Evolutionary conservation across 2,329 filamentous ascomycete genomes (phyloP), one percentile per base, ranked within the genome.

Genomic region (Anthostomella pinea): DNA sequence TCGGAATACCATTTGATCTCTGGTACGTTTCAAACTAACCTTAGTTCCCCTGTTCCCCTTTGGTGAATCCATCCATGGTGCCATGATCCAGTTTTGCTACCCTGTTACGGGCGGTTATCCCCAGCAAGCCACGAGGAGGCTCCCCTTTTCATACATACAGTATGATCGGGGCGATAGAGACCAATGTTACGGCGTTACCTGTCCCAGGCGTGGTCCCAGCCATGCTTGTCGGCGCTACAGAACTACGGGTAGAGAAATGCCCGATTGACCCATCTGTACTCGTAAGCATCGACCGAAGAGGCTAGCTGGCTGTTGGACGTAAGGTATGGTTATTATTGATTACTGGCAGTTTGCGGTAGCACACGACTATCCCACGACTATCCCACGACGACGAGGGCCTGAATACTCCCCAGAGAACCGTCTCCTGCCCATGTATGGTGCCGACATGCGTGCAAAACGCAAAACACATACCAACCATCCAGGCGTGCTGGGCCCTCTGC

Each of bases 1-100:
- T 35, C 39, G 18, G 35, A 13, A 33, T 39, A 26, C 34, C 38
- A 41, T 42, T 49, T 46, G 44, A 51, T 51, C 49, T 50, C 49
- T 51, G 48, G 51, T 53, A 53, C 48, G 53, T 57, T 59, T 57
- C 55, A 57, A 56, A 37, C 46, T 49, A 51, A 40, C 45, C 29
- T 41, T 42, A n/a, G n/a, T n/a, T n/a, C n/a, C n/a, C n/a, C n/a
- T n/a, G n/a, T n/a, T n/a, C n/a, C n/a, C n/a, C n/a, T n/a, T n/a
- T n/a, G n/a, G n/a, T n/a, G n/a, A n/a, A n/a, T n/a, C n/a, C n/a
- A n/a, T 41, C 41, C 39, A 39, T 45, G 38, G 42, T 39, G 40
- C 42, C 43, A 40, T 36, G 39, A 48, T 39, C 44, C 40, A 30
- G 17, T 22, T 14, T 25, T 15, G 15, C 20, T 37, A 45, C 46